Evolutionary conservation across 768 basidiomycete species (phyloP).

Genomic region (Holtermanniella nyarrowii): DNA sequence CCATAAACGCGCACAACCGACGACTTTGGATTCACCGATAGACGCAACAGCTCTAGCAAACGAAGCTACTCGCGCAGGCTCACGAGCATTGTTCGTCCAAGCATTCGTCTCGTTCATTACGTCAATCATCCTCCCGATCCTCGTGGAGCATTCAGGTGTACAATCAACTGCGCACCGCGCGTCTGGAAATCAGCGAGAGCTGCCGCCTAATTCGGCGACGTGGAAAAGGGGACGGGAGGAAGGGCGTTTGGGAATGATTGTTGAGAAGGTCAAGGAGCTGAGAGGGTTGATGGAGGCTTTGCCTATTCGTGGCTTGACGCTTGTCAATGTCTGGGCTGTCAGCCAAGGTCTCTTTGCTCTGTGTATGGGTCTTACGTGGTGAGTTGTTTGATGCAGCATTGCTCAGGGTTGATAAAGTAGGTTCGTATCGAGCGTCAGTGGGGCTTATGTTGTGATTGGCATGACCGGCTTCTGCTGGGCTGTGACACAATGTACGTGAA

Average conservation of each 20-base stretch:
- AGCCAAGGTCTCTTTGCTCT: conserved; percentile 62
- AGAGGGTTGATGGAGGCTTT: conserved; percentile 9
- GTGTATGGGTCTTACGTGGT: conserved; percentile 79
- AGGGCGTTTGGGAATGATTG: conserved; percentile 4
- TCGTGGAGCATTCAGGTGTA: conserved; percentile 41
- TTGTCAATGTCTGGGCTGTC: conserved; percentile 56
- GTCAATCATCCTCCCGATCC: conserved; percentile 62
- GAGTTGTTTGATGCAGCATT: conserved; percentile 38
- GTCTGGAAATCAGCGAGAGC: background rate
- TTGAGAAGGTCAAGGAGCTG: conserved; percentile 4
- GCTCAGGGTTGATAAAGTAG: conserved; percentile 42
- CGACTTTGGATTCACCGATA: conserved; percentile 40
- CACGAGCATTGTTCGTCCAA: conserved; percentile 70
- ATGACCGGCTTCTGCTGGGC: conserved; percentile 88
- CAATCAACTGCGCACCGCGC: background rate
- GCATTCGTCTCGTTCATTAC: conserved; percentile 57
- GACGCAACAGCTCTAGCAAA: conserved; percentile 42
- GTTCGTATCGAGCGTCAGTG: conserved; percentile 57
- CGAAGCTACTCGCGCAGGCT: conserved; percentile 71
- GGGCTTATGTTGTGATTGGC: conserved; percentile 65
- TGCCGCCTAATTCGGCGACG: conserved; percentile 1
- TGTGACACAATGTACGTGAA: conserved; percentile 60
- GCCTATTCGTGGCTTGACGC: conserved; percentile 38
- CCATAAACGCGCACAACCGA: conserved; percentile 49
- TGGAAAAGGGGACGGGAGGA: conserved; percentile 17